A percentile compares a stretch with the other conserved stretches of the same genome.
Conservation (phyloP, 2,329 filamentous ascomycete genomes). For the Colletotrichum sp. region DNA sequence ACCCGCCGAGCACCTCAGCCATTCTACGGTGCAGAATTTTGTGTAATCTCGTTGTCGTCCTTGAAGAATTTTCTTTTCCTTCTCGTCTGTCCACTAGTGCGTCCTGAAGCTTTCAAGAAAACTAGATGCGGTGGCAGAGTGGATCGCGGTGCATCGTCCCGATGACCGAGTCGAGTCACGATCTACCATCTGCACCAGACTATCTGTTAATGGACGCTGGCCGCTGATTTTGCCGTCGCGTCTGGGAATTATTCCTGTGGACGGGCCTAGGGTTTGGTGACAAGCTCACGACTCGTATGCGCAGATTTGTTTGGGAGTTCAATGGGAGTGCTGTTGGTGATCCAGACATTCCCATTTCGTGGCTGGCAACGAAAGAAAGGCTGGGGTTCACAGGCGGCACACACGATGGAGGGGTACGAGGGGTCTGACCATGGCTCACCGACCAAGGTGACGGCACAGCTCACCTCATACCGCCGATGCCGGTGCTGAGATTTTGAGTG, state of each 20-base stretch:
- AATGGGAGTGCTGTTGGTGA: not conserved
- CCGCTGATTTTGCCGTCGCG: not conserved
- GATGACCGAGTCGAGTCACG: slow-evolving; percentile 5
- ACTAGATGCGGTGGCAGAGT: not conserved
- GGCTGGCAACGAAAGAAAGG: not conserved
- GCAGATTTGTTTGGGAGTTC: not conserved
- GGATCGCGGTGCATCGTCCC: not conserved
- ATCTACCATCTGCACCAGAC: not conserved
- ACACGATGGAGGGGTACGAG: not conserved
- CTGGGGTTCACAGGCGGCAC: not conserved
- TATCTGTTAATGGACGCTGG: not conserved
- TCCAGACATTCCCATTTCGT: not conserved
- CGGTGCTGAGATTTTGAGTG: not conserved
- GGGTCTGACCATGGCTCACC: slow-evolving; percentile 11
- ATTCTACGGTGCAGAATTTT: slow-evolving; percentile 12
- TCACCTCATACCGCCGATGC: slow-evolving; percentile 15
- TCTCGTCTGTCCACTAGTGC: not conserved
- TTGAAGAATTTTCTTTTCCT: slow-evolving; percentile 13
- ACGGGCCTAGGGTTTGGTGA: not conserved
- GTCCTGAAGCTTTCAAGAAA: not conserved
- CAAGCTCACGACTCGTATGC: not conserved
- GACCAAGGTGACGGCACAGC: not conserved
- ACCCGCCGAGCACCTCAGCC: not conserved
- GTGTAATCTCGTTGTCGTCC: not conserved
- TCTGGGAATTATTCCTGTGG: not conserved